A percentile compares a stretch with the other conserved stretches of the same genome.
These are phyloP conservation scores for Aspergillus egyptiacus DNA, from an alignment of 495 filamentous ascomycete species.

Conservation along the genomic window DNA sequence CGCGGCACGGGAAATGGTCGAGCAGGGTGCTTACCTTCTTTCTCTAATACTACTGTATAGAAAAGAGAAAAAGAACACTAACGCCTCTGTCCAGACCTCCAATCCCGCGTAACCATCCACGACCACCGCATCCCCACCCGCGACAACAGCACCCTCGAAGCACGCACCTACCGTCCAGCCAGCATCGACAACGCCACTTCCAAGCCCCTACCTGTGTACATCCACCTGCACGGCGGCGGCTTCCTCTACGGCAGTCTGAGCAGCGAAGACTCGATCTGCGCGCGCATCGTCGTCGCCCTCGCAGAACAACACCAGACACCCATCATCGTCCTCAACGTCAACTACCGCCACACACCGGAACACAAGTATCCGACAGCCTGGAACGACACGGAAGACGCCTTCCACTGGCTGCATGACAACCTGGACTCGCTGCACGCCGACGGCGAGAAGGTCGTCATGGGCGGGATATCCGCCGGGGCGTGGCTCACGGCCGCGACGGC, in stretches of 20 bases:
- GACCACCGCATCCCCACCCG: slow-evolving; percentile 34
- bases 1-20: slow-evolving; percentile 26
- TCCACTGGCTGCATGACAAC: slow-evolving; percentile 37
- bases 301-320: slow-evolving; percentile 12
- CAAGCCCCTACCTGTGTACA: slow-evolving; percentile 35
- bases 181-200: slow-evolving; percentile 12
- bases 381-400: slow-evolving; percentile 44
- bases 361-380: slow-evolving; percentile 36
- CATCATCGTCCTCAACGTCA: slow-evolving; percentile 38
- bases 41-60: too few species aligned
- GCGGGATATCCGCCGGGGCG: slow-evolving; percentile 45
- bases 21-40: slow-evolving; percentile 18
- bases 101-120: slow-evolving; percentile 21
- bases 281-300: slow-evolving; percentile 31
- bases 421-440: slow-evolving; percentile 30
- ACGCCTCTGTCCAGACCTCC: too few species aligned
- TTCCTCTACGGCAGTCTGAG: slow-evolving; percentile 40
- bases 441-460: slow-evolving; percentile 31
- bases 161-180: slow-evolving; percentile 43
- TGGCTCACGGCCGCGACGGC: slow-evolving; percentile 38
- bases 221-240: slow-evolving; percentile 49
- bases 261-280: slow-evolving; percentile 44
- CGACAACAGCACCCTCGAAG: slow-evolving; percentile 36
- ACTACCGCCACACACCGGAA: slow-evolving; percentile 46
- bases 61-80: too few species aligned